A percentile compares a stretch with the other conserved stretches of the same genome.
phyloP scores from a whole-genome alignment of 1,284 basidiomycete species.

The Sporisorium graminicola region DNA sequence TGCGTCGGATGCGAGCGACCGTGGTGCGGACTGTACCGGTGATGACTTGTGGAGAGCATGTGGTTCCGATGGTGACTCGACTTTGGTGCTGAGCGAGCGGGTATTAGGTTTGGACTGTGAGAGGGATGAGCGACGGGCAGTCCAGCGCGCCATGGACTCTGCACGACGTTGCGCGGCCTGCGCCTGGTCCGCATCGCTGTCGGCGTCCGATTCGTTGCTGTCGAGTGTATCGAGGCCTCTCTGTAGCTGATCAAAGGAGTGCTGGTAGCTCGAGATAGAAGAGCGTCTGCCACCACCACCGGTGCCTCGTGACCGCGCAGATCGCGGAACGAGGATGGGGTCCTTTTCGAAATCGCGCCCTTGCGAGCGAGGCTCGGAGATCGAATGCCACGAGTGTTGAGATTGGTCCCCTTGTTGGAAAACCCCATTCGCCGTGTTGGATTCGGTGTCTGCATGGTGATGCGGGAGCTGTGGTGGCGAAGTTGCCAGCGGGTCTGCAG shows the following conservation, averaged over 20 bases:
- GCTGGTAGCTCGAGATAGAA: conserved; percentile 20
- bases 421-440: neutral
- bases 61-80: neutral
- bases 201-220: conserved; percentile 29
- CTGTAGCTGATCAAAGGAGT: conserved; percentile 38
- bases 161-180: conserved; percentile 24
- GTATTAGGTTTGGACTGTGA: conserved; percentile 1
- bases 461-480: neutral
- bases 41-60: neutral
- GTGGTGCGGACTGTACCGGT: conserved; percentile 4
- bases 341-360: conserved; percentile 40
- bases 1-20: conserved; percentile 15
- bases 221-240: conserved; percentile 29
- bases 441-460: neutral
- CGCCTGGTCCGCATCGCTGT: conserved; percentile 30
- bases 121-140: conserved; percentile 23
- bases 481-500: neutral
- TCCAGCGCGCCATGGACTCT: conserved; percentile 44
- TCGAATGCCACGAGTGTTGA: conserved; percentile 17
- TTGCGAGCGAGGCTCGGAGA: conserved; percentile 24
- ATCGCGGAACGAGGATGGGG: conserved; percentile 29
- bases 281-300: conserved; percentile 4
- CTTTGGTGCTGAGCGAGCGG: conserved; percentile 2
- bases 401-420: conserved; percentile 9
- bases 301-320: conserved; percentile 1